These are phyloP conservation scores for Ettlia oleoabundans DNA, from an alignment of 139 green algal genomes.

Conservation along the genomic window DNA sequence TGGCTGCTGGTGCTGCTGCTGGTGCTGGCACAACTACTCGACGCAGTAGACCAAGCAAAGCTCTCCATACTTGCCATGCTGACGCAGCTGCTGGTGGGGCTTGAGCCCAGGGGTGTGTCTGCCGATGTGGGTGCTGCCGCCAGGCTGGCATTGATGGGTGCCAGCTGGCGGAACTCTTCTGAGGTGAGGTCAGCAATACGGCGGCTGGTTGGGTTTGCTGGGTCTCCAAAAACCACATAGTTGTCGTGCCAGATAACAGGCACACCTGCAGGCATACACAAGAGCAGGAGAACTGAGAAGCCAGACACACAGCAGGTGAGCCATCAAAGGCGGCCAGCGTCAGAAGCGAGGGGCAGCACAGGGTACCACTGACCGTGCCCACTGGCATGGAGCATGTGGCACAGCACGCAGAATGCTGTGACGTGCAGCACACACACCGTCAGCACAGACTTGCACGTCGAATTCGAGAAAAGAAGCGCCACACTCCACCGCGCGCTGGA, in stretches of 20 bases:
- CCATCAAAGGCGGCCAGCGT: too few species aligned
- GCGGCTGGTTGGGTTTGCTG: slow-evolving; percentile 25
- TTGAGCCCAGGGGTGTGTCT: slow-evolving; percentile 9
- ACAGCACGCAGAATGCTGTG: background rate
- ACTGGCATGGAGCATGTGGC: background rate
- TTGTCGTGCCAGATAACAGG: slow-evolving; percentile 77
- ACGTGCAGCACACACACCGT: slow-evolving; percentile 43
- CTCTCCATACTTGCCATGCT: background rate
- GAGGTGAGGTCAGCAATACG: slow-evolving; percentile 68
- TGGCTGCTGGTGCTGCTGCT: slow-evolving; percentile 1
- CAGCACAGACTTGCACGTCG: slow-evolving; percentile 82
- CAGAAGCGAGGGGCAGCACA: background rate
- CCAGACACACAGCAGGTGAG: too few species aligned
- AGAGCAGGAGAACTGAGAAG: too few species aligned
- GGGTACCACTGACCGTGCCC: background rate
- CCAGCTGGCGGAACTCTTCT: slow-evolving; percentile 69
- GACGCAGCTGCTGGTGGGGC: background rate
- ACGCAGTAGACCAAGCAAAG: background rate
- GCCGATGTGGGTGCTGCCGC: slow-evolving; percentile 30
- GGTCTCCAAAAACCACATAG: slow-evolving; percentile 57
- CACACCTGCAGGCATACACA: slow-evolving; percentile 26
- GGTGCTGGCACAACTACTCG: too few species aligned
- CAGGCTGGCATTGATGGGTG: slow-evolving; percentile 42
- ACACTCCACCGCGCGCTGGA: slow-evolving; percentile 61
- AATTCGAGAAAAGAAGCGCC: slow-evolving; percentile 89